A percentile compares a stretch with the other conserved stretches of the same genome.
These are phyloP conservation scores for Xylaria sp. DNA, from an alignment of 2,329 filamentous ascomycete species.

Conservation along the genomic window DNA sequence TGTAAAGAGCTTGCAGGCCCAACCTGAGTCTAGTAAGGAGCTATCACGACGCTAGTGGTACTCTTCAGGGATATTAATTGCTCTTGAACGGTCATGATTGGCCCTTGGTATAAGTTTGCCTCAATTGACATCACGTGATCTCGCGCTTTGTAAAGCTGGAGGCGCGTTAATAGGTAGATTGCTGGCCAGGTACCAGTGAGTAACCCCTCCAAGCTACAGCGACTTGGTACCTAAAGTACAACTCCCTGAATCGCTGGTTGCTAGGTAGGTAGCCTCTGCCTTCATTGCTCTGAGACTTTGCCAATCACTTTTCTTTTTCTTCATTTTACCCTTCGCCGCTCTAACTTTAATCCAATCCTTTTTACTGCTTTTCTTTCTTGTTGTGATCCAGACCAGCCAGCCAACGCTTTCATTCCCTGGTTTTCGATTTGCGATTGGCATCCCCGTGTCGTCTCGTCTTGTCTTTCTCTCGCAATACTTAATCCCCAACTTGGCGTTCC, in stretches of 20 bases:
- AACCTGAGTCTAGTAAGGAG: background rate
- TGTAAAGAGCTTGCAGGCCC: conserved; percentile 36
- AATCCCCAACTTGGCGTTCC: background rate
- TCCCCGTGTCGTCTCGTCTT: background rate
- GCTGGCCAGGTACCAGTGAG: background rate
- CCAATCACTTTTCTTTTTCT: conserved; percentile 23
- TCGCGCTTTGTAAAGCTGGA: conserved; percentile 28
- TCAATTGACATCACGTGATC: conserved; percentile 29
- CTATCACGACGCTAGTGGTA: background rate
- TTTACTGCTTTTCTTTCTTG: conserved; percentile 14
- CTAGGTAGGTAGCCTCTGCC: no score
- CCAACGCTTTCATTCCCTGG: conserved; percentile 14
- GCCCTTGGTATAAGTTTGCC: background rate
- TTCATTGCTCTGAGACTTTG: conserved; percentile 4
- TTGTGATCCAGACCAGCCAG: conserved; percentile 1
- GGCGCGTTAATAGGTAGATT: conserved; percentile 28
- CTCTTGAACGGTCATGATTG: conserved; percentile 19
- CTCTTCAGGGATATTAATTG: conserved; percentile 25
- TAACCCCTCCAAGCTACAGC: conserved; percentile 18
- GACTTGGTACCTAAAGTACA: background rate
- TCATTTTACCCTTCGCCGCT: conserved; percentile 8
- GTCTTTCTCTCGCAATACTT: background rate
- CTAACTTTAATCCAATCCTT: conserved; percentile 10
- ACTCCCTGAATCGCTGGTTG: conserved; percentile 1
- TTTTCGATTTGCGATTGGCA: conserved; percentile 13